These are phyloP conservation scores for Actinomortierella ambigua DNA, from an alignment of 371 early-diverging fungal species.

Conservation along the genomic window DNA sequence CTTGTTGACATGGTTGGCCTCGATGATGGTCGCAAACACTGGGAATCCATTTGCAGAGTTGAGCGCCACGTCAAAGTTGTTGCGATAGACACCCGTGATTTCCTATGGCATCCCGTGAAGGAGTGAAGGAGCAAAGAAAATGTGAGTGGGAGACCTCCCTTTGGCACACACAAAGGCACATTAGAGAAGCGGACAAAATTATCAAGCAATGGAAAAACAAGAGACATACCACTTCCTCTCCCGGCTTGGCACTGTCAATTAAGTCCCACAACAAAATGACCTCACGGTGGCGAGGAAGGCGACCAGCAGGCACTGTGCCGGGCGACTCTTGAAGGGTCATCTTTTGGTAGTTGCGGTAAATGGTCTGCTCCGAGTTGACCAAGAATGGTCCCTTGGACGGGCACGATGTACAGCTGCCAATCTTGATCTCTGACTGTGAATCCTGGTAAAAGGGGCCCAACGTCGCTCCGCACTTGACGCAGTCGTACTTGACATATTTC, in stretches of 20 bases:
- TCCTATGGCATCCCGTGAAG: slow-evolving; percentile 55
- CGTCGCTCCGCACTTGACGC: slow-evolving; percentile 93
- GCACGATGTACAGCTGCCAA: slow-evolving; percentile 93
- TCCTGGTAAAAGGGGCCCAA: slow-evolving; percentile 98
- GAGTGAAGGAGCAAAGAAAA: no score
- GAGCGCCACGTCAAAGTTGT: slow-evolving; percentile 91
- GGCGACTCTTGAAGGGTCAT: slow-evolving; percentile 98
- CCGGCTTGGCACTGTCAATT: slow-evolving; percentile 97
- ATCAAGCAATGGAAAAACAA: background rate
- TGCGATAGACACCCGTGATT: slow-evolving; percentile 97
- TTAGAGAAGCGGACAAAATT: background rate
- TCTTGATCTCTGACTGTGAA: slow-evolving; percentile 79
- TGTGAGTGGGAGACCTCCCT: no score
- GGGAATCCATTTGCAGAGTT: slow-evolving; percentile 98
- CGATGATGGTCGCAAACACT: slow-evolving; percentile 96
- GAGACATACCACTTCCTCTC: slow-evolving; percentile 90
- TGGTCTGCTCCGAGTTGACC: slow-evolving; percentile 92
- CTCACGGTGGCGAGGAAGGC: slow-evolving; percentile 96
- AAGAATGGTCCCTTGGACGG: slow-evolving; percentile 94
- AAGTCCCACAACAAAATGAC: slow-evolving; percentile 97
- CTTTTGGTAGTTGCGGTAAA: slow-evolving; percentile 98
- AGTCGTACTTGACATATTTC: slow-evolving; percentile 97
- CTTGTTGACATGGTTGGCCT: slow-evolving; percentile 92
- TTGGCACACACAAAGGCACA: background rate
- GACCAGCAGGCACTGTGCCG: slow-evolving; percentile 97